These are phyloP conservation scores for Sisymbrium altissimum DNA, from an alignment of 345 rosid genomes.

Conservation along the genomic window DNA sequence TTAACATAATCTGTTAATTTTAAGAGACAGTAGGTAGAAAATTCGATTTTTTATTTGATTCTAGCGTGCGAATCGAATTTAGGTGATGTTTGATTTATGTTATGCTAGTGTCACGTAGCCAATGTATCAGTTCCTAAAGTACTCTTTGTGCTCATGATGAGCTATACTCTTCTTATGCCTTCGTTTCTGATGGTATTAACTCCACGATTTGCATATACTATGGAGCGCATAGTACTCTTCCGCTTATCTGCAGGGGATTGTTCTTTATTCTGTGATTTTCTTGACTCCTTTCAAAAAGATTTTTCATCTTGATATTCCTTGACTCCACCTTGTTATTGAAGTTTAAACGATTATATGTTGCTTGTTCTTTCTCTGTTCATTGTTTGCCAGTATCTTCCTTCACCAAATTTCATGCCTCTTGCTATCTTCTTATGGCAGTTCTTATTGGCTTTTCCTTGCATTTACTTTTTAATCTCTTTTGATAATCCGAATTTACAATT, in stretches of 20 bases:
- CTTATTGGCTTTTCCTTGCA: background rate
- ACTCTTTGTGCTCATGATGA: slow-evolving; percentile 3
- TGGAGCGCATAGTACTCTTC: background rate
- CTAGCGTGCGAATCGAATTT: background rate
- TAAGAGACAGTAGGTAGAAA: too few species aligned
- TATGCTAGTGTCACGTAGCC: background rate
- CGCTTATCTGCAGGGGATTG: slow-evolving; percentile 23
- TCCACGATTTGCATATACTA: background rate
- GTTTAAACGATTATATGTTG: slow-evolving; percentile 4
- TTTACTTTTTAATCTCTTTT: background rate
- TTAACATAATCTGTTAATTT: too few species aligned
- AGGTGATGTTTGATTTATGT: background rate
- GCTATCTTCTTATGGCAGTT: background rate
- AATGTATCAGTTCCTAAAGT: background rate
- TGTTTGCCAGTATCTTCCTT: background rate
- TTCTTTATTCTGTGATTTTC: background rate
- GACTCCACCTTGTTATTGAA: background rate
- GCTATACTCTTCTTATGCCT: slow-evolving; percentile 8
- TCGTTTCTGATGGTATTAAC: background rate
- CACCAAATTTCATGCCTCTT: background rate
- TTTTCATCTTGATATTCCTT: slow-evolving; percentile 5
- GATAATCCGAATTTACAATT: background rate
- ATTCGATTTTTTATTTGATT: background rate
- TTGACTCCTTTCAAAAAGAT: background rate
- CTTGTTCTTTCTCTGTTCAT: slow-evolving; percentile 5